phyloP scores from a whole-genome alignment of 441 rosid species.

The Adansonia grandidieri region DNA sequence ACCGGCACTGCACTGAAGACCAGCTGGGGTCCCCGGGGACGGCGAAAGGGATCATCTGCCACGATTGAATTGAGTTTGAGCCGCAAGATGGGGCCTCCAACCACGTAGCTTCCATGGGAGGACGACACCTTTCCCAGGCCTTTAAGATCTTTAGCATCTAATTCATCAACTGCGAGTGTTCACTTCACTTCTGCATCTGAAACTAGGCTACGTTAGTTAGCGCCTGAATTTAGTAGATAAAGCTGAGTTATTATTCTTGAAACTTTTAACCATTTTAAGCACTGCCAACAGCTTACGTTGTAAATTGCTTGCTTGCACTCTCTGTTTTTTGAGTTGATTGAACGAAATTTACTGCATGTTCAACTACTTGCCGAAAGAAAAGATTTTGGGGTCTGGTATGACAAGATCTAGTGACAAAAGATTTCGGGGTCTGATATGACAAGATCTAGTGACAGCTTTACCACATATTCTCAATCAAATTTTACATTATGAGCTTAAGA shows the following conservation, averaged over 20 bases:
- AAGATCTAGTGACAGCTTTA: no score
- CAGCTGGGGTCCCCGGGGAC: slow-evolving; percentile 34
- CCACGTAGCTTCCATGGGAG: slow-evolving; percentile 68
- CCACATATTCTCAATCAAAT: no score
- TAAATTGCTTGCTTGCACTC: background rate
- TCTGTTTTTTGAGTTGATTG: background rate
- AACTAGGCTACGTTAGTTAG: slow-evolving; percentile 44
- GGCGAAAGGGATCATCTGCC: slow-evolving; percentile 41
- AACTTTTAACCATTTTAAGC: background rate
- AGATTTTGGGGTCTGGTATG: no score
- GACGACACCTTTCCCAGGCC: slow-evolving; percentile 75
- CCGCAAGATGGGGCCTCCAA: slow-evolving; percentile 54
- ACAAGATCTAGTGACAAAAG: no score
- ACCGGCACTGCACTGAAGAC: slow-evolving; percentile 53
- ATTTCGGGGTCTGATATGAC: no score
- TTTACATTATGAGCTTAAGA: no score
- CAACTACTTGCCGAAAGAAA: no score
- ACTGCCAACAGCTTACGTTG: background rate
- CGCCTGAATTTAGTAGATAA: slow-evolving; percentile 31
- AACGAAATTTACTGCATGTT: background rate
- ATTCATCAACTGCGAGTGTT: slow-evolving; percentile 76
- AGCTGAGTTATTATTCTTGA: background rate
- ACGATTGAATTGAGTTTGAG: slow-evolving; percentile 53
- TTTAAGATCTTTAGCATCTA: slow-evolving; percentile 56
- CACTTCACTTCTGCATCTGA: slow-evolving; percentile 55